Percentiles rank a stretch among this genome's conserved stretches.
Conservation (phyloP, 345 rosid genomes). For the Eucalyptus virginea region DNA sequence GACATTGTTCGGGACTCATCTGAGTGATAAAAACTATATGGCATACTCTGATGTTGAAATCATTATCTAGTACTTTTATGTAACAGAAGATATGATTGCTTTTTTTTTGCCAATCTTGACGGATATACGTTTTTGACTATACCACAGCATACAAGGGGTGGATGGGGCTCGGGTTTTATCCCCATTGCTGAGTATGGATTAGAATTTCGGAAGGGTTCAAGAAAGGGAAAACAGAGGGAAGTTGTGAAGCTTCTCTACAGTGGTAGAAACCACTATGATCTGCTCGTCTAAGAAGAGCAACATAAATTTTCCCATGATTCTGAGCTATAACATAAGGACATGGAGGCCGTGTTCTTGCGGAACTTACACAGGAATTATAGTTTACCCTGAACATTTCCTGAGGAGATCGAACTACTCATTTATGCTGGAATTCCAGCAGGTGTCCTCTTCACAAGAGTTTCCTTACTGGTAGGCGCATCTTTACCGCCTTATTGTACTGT, state of each 20-base stretch:
- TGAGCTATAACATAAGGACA: neutral
- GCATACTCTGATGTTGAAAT: neutral
- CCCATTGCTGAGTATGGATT: conserved; percentile 76
- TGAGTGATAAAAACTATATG: neutral
- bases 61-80: neutral
- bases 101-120: neutral
- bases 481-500: neutral
- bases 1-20: neutral
- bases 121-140: neutral
- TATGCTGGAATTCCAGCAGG: neutral
- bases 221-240: conserved; percentile 38
- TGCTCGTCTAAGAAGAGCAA: conserved; percentile 24
- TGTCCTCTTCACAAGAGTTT: neutral
- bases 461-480: neutral
- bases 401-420: neutral
- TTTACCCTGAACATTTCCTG: neutral
- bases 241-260: conserved; percentile 80
- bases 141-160: conserved; percentile 46
- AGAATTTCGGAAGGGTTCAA: conserved; percentile 45
- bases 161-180: conserved; percentile 63
- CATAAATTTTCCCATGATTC: neutral
- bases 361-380: neutral
- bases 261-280: conserved; percentile 79
- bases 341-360: neutral
- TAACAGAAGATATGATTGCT: neutral